Base-by-base conservation (phyloP, 2,329 filamentous ascomycete species). In the Rhynchosporium graminicola region DNA sequence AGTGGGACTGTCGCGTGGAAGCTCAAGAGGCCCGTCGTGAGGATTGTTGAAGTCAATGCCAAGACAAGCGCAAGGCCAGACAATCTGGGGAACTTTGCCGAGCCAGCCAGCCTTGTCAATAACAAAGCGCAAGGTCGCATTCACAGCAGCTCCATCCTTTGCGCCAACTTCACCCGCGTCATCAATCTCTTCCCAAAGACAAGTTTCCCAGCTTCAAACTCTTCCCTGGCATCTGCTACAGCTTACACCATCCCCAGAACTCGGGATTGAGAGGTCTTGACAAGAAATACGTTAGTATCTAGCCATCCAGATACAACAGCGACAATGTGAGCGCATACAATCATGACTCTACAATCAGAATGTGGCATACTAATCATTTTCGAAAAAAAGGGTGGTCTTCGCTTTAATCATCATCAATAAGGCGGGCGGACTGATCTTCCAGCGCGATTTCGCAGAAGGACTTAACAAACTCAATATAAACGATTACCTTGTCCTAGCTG, bases 361-460 rank as follows among this genome's bases (percentile, higher is more conserved):
- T 12, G 4, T 10, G 36, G 31, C 5, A 40, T 52, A 26, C 50
- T 56, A n/a, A 45, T n/a, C 45, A 33, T 7, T 8, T 36, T 12
- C 8, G 20, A 3, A 3, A 3, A 42, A 15, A 70, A 98, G 93
- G 95, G 91, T 92, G 69, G 90, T 99, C 76, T 95, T 96, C 77
- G 88, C 93, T 63, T 88, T 99, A 74, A 92, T 98, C 76, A 89
- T 99, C 76, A 97, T 99, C 81, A 98, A 97, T 83, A 99, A 99
- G 83, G 93, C 95, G 68, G 95, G 93, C 64, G 95, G 95, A 71
- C 84, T 99, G 59, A 88, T 99, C 77, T 99, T 96, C 82, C 94
- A 98, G 78, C 91, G 92, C 71, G 91, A 92, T 74, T 98, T 99
- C 77, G 88, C 93, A 72, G 87, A 94, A 48, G 90, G 85, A 51